Conservation (phyloP, 352 stramenopile genomes). For the Phytophthora multivora region DNA sequence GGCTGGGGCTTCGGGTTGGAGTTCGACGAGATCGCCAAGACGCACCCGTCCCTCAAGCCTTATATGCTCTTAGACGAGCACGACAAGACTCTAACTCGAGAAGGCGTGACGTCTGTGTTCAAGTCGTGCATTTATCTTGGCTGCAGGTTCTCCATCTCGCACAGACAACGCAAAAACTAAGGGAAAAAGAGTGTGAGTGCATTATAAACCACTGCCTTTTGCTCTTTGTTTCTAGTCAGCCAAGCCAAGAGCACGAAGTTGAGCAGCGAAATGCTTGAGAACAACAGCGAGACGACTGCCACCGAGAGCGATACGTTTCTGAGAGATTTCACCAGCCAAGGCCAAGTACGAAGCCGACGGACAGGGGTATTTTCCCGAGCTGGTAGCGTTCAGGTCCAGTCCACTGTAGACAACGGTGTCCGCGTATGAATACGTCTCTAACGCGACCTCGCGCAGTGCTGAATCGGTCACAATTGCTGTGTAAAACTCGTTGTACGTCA, state of each 20-base stretch:
- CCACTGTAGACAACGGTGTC: slow-evolving; percentile 40
- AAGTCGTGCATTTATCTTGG: slow-evolving; percentile 62
- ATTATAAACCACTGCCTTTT: neutral
- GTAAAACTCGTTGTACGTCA: slow-evolving; percentile 39
- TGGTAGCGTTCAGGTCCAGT: slow-evolving; percentile 41
- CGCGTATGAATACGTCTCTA: slow-evolving; percentile 53
- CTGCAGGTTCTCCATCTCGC: slow-evolving; percentile 47
- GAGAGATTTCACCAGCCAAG: slow-evolving; percentile 39
- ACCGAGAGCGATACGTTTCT: slow-evolving; percentile 54
- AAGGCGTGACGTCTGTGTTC: slow-evolving; percentile 53
- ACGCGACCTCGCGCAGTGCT: slow-evolving; percentile 31
- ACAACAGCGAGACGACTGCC: slow-evolving; percentile 61
- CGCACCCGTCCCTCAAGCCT: slow-evolving; percentile 59
- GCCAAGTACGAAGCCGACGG: slow-evolving; percentile 43
- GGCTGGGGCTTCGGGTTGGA: slow-evolving; percentile 44
- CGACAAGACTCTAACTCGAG: slow-evolving; percentile 54
- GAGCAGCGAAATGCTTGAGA: slow-evolving; percentile 57
- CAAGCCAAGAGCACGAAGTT: slow-evolving; percentile 47
- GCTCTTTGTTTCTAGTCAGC: slow-evolving; percentile 17
- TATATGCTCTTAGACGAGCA: slow-evolving; percentile 64
- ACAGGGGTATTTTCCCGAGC: slow-evolving; percentile 31
- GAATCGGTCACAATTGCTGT: slow-evolving; percentile 32
- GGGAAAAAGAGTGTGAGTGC: neutral
- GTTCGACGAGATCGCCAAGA: slow-evolving; percentile 51
- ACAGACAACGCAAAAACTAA: slow-evolving; percentile 3